Evolutionary conservation across 441 rosid genomes (phyloP).

Genomic region (Croton laevigatus): DNA sequence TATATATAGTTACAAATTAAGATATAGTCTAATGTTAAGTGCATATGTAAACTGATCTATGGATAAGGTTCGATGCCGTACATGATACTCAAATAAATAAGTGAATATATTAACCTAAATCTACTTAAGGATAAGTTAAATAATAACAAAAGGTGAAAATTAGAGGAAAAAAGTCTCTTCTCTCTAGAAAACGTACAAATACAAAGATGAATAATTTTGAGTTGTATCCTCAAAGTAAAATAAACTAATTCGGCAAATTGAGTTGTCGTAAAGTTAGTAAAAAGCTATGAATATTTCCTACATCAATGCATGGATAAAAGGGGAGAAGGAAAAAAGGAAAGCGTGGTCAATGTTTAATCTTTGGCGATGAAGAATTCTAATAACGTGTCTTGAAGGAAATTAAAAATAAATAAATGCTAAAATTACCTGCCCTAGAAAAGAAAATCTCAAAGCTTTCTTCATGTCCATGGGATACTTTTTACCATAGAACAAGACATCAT

Average conservation of each 20-base stretch:
- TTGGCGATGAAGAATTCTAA: neutral
- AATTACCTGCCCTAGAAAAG: neutral
- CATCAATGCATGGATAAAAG: neutral
- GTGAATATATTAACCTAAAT: too few species aligned
- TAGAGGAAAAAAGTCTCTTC: too few species aligned
- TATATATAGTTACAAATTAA: too few species aligned
- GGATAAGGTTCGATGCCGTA: too few species aligned
- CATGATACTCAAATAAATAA: too few species aligned
- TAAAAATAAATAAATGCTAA: neutral
- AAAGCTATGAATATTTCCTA: neutral
- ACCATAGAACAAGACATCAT: too few species aligned
- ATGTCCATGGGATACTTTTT: too few species aligned
- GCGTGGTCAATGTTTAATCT: neutral
- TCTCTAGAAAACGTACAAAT: too few species aligned
- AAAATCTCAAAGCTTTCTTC: too few species aligned
- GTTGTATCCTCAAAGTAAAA: neutral
- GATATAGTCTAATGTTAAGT: too few species aligned
- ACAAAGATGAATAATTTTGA: neutral
- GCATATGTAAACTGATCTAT: too few species aligned
- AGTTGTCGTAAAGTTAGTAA: neutral
- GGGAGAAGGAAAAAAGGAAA: neutral
- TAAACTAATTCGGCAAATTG: neutral
- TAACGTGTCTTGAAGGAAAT: constrained; percentile 15
- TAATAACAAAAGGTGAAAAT: neutral
- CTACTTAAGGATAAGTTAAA: too few species aligned